Evolutionary conservation across 2,329 filamentous ascomycete genomes (phyloP).

Genomic region (Cytospora chrysosperma): DNA sequence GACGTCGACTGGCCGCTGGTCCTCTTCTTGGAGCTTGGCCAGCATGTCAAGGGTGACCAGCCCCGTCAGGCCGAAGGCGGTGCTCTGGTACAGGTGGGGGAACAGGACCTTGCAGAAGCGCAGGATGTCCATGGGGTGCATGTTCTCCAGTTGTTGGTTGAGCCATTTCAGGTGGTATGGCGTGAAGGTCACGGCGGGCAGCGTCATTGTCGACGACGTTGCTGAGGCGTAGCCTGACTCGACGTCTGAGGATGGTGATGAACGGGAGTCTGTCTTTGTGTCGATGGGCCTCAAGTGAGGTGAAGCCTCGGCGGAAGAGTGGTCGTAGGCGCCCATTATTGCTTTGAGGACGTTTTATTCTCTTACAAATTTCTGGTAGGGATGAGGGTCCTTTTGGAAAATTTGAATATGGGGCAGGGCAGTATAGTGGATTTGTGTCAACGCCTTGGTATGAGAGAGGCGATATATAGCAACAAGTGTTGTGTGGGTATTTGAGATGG

Average conservation of each 20-base stretch:
- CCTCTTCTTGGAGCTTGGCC: slow-evolving; percentile 66
- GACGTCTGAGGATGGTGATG: slow-evolving; percentile 36
- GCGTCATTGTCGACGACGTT: slow-evolving; percentile 57
- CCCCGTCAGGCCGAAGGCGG: slow-evolving; percentile 78
- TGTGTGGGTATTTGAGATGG: background rate
- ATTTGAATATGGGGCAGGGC: background rate
- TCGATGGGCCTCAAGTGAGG: slow-evolving; percentile 36
- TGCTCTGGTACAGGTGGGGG: slow-evolving; percentile 84
- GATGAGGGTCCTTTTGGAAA: slow-evolving; percentile 4
- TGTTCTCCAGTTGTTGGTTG: slow-evolving; percentile 83
- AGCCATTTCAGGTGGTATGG: slow-evolving; percentile 85
- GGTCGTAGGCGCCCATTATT: slow-evolving; percentile 20
- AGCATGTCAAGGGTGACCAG: slow-evolving; percentile 85
- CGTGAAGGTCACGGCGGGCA: slow-evolving; percentile 82
- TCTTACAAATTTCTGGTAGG: background rate
- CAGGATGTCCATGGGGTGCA: slow-evolving; percentile 87
- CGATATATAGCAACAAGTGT: slow-evolving; percentile 1
- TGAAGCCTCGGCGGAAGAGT: slow-evolving; percentile 40
- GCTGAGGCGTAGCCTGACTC: slow-evolving; percentile 85
- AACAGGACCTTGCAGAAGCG: slow-evolving; percentile 90
- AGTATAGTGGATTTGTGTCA: slow-evolving; percentile 4
- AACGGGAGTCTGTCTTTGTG: slow-evolving; percentile 38
- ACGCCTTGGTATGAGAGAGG: background rate
- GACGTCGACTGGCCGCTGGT: slow-evolving; percentile 59
- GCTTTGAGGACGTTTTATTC: background rate